phyloP scores from a whole-genome alignment of 176 grass and related monocot genomes.

The Chrysopogon serrulatus region DNA sequence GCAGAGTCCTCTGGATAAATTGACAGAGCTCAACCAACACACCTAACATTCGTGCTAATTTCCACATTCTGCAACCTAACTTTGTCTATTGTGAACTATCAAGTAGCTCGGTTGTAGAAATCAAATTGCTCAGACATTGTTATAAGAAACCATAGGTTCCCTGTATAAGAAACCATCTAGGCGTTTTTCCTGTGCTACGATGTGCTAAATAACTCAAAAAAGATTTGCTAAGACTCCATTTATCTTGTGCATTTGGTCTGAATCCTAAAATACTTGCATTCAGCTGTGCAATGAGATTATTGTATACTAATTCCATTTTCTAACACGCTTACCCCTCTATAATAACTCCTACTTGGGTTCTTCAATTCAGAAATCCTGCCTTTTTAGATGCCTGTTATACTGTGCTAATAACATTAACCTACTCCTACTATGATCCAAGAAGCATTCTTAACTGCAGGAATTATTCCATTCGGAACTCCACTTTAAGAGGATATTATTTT shows the following conservation, averaged over 20 bases:
- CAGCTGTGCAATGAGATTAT: neutral
- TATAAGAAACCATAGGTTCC: neutral
- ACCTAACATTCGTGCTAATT: slow-evolving; percentile 14
- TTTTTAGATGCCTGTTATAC: neutral
- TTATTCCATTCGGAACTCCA: slow-evolving; percentile 1
- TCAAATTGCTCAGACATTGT: neutral
- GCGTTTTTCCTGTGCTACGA: neutral
- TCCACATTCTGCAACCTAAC: neutral
- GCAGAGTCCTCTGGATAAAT: neutral
- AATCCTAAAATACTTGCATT: neutral
- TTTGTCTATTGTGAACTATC: neutral
- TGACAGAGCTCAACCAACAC: neutral
- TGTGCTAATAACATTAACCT: neutral
- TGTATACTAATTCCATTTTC: neutral
- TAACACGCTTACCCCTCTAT: neutral
- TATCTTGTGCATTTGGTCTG: neutral
- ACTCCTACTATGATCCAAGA: neutral
- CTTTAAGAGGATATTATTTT: slow-evolving; percentile 21
- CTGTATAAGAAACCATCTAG: neutral
- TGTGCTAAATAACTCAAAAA: neutral
- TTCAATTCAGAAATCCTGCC: neutral
- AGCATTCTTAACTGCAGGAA: slow-evolving; percentile 12
- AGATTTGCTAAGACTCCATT: neutral
- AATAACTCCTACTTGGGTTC: neutral
- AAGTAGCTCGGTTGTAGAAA: neutral